phyloP scores from a whole-genome alignment of 2,329 filamentous ascomycete species.

The Botrytis pseudocinerea region DNA sequence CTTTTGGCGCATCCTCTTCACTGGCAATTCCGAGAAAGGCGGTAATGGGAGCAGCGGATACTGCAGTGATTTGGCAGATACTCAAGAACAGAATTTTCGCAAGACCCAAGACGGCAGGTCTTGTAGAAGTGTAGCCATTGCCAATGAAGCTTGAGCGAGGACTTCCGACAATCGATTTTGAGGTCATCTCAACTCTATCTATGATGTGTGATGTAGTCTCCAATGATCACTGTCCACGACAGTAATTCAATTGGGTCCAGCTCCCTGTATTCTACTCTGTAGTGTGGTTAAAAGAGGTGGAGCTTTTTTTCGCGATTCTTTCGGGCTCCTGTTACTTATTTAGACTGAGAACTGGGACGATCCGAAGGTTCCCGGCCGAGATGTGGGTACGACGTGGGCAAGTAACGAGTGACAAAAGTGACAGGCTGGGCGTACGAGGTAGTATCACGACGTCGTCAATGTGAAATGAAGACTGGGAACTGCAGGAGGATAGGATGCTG shows the following conservation, averaged over 20 bases:
- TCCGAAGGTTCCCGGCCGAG: neutral
- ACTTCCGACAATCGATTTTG: constrained; percentile 29
- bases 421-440: neutral
- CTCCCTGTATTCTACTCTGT: constrained; percentile 11
- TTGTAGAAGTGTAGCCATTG: constrained; percentile 45
- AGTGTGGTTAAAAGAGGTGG: constrained; percentile 4
- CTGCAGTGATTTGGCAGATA: constrained; percentile 45
- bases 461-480: neutral
- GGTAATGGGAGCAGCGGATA: constrained; percentile 41
- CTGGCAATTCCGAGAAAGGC: constrained; percentile 48
- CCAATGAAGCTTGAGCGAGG: constrained; percentile 24
- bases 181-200: constrained; percentile 29
- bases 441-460: neutral
- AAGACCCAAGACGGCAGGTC: constrained; percentile 54
- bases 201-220: constrained; percentile 7
- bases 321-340: neutral
- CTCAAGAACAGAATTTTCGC: constrained; percentile 53
- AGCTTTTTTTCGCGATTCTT: neutral
- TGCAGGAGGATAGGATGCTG: neutral
- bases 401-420: neutral
- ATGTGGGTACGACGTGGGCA: neutral
- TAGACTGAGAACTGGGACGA: neutral
- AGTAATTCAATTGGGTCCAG: constrained; percentile 20
- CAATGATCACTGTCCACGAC: constrained; percentile 20
- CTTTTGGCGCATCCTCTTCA: constrained; percentile 48